phyloP scores from a whole-genome alignment of 352 stramenopile species.

The Globisporangium yorkense region DNA sequence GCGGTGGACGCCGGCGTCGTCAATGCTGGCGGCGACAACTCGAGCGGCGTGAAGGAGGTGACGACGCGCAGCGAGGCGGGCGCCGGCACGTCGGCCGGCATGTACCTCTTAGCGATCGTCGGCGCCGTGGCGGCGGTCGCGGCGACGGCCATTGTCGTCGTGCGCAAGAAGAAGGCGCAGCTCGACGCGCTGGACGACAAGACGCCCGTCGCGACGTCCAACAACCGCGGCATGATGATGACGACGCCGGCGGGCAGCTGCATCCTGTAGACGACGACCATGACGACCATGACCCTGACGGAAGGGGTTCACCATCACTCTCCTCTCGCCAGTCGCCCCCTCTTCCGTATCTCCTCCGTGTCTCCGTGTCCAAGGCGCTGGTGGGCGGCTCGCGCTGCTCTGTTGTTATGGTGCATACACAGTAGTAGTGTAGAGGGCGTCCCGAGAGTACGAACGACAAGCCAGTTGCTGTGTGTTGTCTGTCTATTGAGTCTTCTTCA shows the following conservation, averaged over 20 bases:
- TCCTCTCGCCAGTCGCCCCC: not conserved
- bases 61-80: slow-evolving; percentile 1
- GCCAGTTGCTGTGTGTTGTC: not conserved
- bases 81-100: slow-evolving; percentile 9
- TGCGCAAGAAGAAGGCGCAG: slow-evolving; percentile 52
- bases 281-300: not conserved
- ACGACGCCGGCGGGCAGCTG: slow-evolving; percentile 36
- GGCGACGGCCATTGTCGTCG: slow-evolving; percentile 31
- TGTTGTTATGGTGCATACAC: too few relatives aligned
- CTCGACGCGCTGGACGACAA: slow-evolving; percentile 58
- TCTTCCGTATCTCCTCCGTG: not conserved
- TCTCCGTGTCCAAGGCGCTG: not conserved
- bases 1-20: not conserved
- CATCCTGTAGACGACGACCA: slow-evolving; percentile 24
- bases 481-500: not conserved
- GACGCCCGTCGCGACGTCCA: slow-evolving; percentile 26
- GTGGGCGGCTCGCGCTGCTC: too few relatives aligned
- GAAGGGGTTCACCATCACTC: not conserved
- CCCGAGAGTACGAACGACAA: not conserved
- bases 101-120: slow-evolving; percentile 17
- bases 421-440: not conserved
- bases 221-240: slow-evolving; percentile 34
- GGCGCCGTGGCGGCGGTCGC: slow-evolving; percentile 17
- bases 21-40: not conserved
- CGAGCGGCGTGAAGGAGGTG: slow-evolving; percentile 5